Evolutionary conservation across 257 asterid species (phyloP).

Genomic region (Datura wrightii): DNA sequence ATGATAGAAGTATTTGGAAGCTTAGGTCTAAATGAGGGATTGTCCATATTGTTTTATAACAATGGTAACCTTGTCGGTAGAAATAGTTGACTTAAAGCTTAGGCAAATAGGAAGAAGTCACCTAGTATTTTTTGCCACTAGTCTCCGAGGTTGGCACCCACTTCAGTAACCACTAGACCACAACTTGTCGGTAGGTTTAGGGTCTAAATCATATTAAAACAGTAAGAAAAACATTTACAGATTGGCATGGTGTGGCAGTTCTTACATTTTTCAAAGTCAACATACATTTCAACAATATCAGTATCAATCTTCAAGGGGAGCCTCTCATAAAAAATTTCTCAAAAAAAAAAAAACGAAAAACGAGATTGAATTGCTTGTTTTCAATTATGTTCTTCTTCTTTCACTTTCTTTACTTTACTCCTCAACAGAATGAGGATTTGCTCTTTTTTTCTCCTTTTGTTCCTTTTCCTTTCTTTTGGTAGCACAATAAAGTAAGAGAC

Average conservation of each 20-base stretch:
- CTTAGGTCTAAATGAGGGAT: not conserved
- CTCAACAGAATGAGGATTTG: not conserved
- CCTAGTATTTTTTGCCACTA: not conserved
- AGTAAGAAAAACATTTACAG: not conserved
- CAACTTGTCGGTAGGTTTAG: not conserved
- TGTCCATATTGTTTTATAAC: not conserved
- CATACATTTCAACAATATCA: not conserved
- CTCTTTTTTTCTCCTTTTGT: not conserved
- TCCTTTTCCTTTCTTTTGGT: not conserved
- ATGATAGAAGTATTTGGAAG: not conserved
- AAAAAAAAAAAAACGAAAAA: not conserved
- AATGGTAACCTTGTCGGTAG: not conserved
- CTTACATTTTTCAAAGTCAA: not conserved
- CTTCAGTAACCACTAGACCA: not conserved
- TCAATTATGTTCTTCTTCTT: not conserved
- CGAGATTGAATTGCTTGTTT: not conserved
- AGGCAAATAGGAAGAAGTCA: not conserved
- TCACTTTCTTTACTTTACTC: not conserved
- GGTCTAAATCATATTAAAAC: not conserved
- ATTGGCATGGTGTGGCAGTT: not conserved
- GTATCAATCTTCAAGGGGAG: not conserved
- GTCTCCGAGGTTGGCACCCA: not conserved
- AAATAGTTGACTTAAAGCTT: not conserved
- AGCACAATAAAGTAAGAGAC: not conserved
- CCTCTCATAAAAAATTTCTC: not conserved